Base-by-base conservation (phyloP, 1,284 basidiomycete genomes). In the Wallemia ichthyophaga region DNA sequence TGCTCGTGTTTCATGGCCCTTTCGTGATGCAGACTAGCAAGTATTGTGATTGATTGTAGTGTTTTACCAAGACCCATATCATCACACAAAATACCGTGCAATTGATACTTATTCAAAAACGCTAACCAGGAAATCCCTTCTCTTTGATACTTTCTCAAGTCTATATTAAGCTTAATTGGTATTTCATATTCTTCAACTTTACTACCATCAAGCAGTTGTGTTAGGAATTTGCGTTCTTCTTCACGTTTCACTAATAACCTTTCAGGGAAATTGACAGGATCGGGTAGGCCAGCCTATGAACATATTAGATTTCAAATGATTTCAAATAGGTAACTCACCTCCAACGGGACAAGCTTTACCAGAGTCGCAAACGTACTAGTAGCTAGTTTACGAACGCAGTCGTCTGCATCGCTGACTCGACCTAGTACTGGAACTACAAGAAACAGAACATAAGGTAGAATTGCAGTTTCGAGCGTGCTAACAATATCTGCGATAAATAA, bases 11-110 rank as follows among this genome's bases (percentile, higher is more conserved):
- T 78, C 66, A 83, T 74, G 5, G 77, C 75, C 11, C 92, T 80
- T 70, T 99, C 94, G 66, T 80, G 76, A 66, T 94, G 88, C 71
- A 92, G 95, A 71, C 86, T 82, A 1, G 88, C 85, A 25, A 99
- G 74, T 63, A 99, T 98, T 67, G 89, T 94, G 65, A 99, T 98
- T 0, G 92, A 94, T 70, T 99, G 94, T 17, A 98, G 72, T 1
- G 91, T 96, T 73, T 99, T 99, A 26, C 94, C 94, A 5, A 99
- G 79, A 63, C 94, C 94, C 92, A 98, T 98, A 67, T 96, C 86
- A 68, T 99, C 94, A 69, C 94, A 99, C 27, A 99, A 79, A 64
- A 98, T 88, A 23, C 94, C 94, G 69, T 99, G 94, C 2, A 99
- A 72, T 68, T 98, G 94, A 67, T 92, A 96, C 69, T 92, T 73